Evolutionary conservation across 352 stramenopile genomes (phyloP).

Genomic region (Phytophthora aleatoria): DNA sequence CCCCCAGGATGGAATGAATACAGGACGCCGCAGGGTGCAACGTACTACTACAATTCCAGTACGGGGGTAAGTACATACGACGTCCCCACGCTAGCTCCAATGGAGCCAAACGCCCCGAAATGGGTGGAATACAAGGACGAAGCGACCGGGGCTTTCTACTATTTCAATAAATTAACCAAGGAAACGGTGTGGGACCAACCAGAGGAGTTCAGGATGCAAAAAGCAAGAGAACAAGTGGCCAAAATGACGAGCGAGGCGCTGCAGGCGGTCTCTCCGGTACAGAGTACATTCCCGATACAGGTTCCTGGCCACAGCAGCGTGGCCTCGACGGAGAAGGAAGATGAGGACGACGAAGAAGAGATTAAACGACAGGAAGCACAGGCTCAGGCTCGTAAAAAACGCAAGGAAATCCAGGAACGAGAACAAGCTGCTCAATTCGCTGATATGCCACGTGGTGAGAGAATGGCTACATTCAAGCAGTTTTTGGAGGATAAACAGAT

Average conservation of each 20-base stretch:
- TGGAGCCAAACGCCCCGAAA: constrained; percentile 13
- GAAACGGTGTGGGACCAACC: constrained; percentile 84
- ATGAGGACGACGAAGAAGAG: constrained; percentile 42
- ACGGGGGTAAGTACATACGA: constrained; percentile 76
- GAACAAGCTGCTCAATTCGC: constrained; percentile 49
- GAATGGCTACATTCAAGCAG: constrained; percentile 67
- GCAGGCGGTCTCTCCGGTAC: constrained; percentile 11
- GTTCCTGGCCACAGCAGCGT: constrained; percentile 6
- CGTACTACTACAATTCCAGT: constrained; percentile 66
- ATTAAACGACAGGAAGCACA: constrained; percentile 26
- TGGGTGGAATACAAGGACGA: constrained; percentile 87
- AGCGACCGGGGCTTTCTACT: constrained; percentile 70
- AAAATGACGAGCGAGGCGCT: constrained; percentile 57
- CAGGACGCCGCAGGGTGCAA: constrained; percentile 52
- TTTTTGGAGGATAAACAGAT: constrained; percentile 78
- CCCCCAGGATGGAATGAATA: constrained; percentile 68
- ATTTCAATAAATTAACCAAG: constrained; percentile 80
- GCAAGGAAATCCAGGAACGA: constrained; percentile 50
- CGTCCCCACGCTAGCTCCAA: constrained; percentile 16
- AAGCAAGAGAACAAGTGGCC: constrained; percentile 70
- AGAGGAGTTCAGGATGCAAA: constrained; percentile 76
- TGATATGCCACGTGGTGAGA: constrained; percentile 52
- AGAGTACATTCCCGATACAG: constrained; percentile 6
- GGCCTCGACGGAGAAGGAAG: constrained; percentile 27
- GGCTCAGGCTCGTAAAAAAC: constrained; percentile 38